These are phyloP conservation scores for Chytridium lagenaria DNA, from an alignment of 371 early-diverging fungal species.

Conservation along the genomic window DNA sequence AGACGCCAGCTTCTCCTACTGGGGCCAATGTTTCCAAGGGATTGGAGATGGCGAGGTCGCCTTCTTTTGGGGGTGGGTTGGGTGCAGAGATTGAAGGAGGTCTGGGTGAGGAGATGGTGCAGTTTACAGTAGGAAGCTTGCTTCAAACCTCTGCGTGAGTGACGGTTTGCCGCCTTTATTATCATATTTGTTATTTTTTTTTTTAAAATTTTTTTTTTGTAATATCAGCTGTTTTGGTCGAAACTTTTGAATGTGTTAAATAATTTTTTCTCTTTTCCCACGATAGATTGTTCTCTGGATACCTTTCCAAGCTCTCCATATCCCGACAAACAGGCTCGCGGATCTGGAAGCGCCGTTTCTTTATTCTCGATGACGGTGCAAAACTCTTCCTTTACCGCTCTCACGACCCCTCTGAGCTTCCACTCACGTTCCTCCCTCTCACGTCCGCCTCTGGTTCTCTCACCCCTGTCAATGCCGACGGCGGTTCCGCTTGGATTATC, in stretches of 20 bases:
- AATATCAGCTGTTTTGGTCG: no score
- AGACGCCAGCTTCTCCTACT: neutral
- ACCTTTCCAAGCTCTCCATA: conserved; percentile 17
- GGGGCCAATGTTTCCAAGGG: neutral
- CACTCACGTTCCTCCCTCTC: conserved; percentile 30
- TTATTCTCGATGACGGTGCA: conserved; percentile 15
- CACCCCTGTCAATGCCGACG: neutral
- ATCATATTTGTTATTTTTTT: neutral
- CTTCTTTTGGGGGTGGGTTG: neutral
- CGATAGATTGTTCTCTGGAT: neutral
- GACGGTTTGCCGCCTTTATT: neutral
- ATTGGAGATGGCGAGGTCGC: neutral
- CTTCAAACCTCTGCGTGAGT: conserved; percentile 4
- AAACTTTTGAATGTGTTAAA: neutral
- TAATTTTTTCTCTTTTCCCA: neutral
- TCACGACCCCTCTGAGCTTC: neutral
- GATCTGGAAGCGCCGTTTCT: conserved; percentile 23
- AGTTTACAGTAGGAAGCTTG: neutral
- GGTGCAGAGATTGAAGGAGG: neutral
- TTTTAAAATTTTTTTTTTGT: neutral
- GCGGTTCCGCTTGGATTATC: conserved; percentile 12
- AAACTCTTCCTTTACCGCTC: conserved; percentile 24
- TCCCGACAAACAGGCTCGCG: neutral
- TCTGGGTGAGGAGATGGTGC: neutral
- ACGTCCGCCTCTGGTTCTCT: conserved; percentile 4